Percentiles rank a stretch among this genome's conserved stretches.
These are phyloP conservation scores for Daldinia bambusicola DNA, from an alignment of 495 filamentous ascomycete species.

Conservation along the genomic window DNA sequence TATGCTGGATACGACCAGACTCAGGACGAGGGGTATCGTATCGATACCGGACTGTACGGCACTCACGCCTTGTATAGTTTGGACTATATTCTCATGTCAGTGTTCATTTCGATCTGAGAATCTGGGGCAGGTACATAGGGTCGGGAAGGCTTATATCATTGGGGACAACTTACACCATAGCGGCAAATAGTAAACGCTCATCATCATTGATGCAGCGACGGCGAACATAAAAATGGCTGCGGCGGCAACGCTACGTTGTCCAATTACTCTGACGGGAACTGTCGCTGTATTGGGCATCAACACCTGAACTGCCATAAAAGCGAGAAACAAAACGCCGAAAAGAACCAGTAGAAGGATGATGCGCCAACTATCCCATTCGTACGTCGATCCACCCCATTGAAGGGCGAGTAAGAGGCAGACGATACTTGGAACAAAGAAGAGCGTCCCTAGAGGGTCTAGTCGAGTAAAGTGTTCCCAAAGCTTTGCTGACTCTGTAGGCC, in stretches of 20 bases:
- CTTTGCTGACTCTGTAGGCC: slow-evolving; percentile 47
- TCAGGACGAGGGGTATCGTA: slow-evolving; percentile 68
- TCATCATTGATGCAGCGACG: slow-evolving; percentile 73
- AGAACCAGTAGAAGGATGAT: slow-evolving; percentile 76
- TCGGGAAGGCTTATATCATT: too few relatives aligned
- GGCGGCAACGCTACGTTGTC: slow-evolving; percentile 75
- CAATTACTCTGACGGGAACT: slow-evolving; percentile 76
- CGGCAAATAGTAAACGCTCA: slow-evolving; percentile 73
- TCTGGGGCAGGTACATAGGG: slow-evolving; percentile 35
- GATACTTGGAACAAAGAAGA: slow-evolving; percentile 76
- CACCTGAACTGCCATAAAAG: slow-evolving; percentile 74
- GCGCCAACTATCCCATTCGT: slow-evolving; percentile 71
- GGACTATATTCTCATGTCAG: slow-evolving; percentile 71
- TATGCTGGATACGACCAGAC: slow-evolving; percentile 60
- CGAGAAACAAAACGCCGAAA: slow-evolving; percentile 67
- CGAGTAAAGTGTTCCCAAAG: slow-evolving; percentile 58
- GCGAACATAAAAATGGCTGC: slow-evolving; percentile 68
- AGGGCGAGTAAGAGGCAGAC: slow-evolving; percentile 79
- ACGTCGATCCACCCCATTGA: slow-evolving; percentile 85
- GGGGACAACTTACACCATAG: slow-evolving; percentile 74
- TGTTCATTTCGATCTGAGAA: slow-evolving; percentile 49
- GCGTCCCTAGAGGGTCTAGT: slow-evolving; percentile 76
- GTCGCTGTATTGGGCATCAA: slow-evolving; percentile 78
- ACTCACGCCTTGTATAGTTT: slow-evolving; percentile 69
- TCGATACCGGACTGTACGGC: slow-evolving; percentile 68